Evolutionary conservation across 306 rosid genomes (phyloP).

Genomic region (Delonix regia): DNA sequence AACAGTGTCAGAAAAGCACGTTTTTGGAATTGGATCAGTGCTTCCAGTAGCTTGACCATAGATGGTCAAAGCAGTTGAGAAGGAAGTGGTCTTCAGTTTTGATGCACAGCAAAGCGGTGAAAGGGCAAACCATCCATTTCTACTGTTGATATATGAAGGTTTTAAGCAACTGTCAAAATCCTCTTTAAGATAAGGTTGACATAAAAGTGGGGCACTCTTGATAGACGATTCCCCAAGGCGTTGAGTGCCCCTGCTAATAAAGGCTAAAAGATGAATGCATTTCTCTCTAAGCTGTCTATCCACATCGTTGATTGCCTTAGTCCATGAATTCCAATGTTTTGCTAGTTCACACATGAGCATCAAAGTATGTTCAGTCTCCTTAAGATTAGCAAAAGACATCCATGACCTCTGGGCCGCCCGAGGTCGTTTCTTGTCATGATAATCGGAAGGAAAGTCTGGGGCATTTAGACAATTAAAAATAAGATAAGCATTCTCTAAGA

Average conservation of each 20-base stretch:
- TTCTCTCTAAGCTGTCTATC: constrained; percentile 84
- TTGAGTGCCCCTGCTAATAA: constrained; percentile 80
- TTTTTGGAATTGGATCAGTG: constrained; percentile 47
- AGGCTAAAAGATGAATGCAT: constrained; percentile 93
- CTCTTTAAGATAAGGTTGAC: constrained; percentile 80
- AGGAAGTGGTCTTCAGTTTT: constrained; percentile 56
- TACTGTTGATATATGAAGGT: constrained; percentile 73
- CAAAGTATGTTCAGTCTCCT: constrained; percentile 84
- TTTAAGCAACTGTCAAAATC: constrained; percentile 69
- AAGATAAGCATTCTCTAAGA: constrained; percentile 71
- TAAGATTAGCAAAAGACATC: constrained; percentile 65
- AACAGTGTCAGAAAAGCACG: constrained; percentile 73
- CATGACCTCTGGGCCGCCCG: constrained; percentile 63
- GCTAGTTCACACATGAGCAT: constrained; percentile 86
- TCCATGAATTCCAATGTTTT: constrained; percentile 84
- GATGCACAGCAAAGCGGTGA: constrained; percentile 69
- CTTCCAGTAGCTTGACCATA: constrained; percentile 55
- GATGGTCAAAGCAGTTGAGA: constrained; percentile 51
- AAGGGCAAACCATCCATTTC: constrained; percentile 88
- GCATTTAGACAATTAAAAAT: constrained; percentile 75
- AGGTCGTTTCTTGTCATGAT: constrained; percentile 81
- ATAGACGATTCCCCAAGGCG: constrained; percentile 60
- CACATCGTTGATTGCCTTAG: constrained; percentile 67
- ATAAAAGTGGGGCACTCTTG: constrained; percentile 60
- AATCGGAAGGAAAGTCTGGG: constrained; percentile 73